Evolutionary conservation across 768 basidiomycete species (phyloP).

Genomic region (Favolaschia claudopus): DNA sequence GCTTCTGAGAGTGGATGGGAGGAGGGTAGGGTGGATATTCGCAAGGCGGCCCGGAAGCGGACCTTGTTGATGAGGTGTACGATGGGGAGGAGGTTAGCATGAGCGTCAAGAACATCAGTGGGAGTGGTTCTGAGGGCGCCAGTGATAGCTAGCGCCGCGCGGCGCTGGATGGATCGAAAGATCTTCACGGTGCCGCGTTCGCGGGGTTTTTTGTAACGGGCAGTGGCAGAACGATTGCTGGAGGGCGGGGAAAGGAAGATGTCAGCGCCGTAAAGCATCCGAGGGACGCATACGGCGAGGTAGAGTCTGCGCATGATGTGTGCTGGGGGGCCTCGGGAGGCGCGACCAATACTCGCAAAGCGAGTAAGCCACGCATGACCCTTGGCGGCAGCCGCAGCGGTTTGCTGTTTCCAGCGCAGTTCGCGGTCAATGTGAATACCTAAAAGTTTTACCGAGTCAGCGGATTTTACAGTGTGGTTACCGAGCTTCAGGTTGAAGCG

Average conservation of each 20-base stretch:
- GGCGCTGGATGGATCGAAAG: not conserved
- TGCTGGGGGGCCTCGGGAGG: slow-evolving; percentile 9
- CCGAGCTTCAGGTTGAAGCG: not conserved
- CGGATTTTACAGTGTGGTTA: not conserved
- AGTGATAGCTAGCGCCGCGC: slow-evolving; percentile 26
- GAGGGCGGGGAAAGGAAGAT: not conserved
- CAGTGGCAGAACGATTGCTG: no score
- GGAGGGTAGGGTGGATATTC: not conserved
- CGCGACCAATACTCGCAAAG: slow-evolving; percentile 6
- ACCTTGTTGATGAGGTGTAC: not conserved
- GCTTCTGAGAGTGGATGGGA: not conserved
- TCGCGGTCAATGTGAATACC: slow-evolving; percentile 3
- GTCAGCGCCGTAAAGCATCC: slow-evolving; percentile 3
- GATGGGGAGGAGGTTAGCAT: slow-evolving; percentile 6
- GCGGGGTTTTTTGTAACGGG: not conserved
- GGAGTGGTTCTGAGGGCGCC: slow-evolving; percentile 33
- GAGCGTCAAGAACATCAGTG: slow-evolving; percentile 11
- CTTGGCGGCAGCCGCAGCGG: slow-evolving; percentile 21
- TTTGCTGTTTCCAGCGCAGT: slow-evolving; percentile 25
- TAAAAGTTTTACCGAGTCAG: not conserved
- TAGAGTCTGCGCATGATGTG: slow-evolving; percentile 21
- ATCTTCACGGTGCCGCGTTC: not conserved
- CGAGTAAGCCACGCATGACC: slow-evolving; percentile 27
- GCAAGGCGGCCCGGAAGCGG: not conserved
- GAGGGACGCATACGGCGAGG: not conserved